Evolutionary conservation across 768 basidiomycete species (phyloP), one percentile per base, ranked within the genome.

Genomic region (Hebeloma cylindrosporum): DNA sequence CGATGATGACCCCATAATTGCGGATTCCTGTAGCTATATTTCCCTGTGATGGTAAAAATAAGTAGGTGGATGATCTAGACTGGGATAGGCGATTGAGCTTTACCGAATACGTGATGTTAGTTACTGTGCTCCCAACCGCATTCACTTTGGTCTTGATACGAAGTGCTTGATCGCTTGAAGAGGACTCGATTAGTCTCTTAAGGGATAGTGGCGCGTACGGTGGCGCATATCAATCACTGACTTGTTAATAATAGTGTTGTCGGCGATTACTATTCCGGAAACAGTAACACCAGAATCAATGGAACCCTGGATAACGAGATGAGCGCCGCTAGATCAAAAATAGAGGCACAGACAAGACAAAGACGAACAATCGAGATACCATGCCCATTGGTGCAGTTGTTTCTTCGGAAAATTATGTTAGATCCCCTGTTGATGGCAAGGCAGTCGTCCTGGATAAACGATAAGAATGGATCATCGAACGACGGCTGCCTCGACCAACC

Each of bases 171-270:
- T 66, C 62, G 47, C 79, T 80, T 9, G 38, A 22, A 42, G 29
- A 25, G 13, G 27, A 22, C 16, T n/a, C 22, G 20, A 9, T n/a
- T n/a, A n/a, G n/a, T n/a, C n/a, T n/a, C n/a, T n/a, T n/a, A n/a
- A n/a, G n/a, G n/a, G n/a, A n/a, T n/a, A n/a, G n/a, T n/a, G n/a
- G n/a, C n/a, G n/a, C n/a, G n/a, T 16, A 34, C n/a, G 18, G 17
- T 17, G 27, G 22, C 23, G 28, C 30, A 26, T 27, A 13, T 21
- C 4, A 23, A 14, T 14, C 21, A 39, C 62, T 39, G 40, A 77
- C 82, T 79, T 77, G 65, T 80, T 68, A n/a, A 68, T 66, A 45
- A 85, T 66, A 2, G 61, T 75, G 63, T 85, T 85, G 20, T 68
- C 68, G 3, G 57, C 60, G 49, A 86, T 74, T 7, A 65, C 47